These are phyloP conservation scores for Alnus glutinosa DNA, from an alignment of 306 rosid genomes.

Conservation along the genomic window DNA sequence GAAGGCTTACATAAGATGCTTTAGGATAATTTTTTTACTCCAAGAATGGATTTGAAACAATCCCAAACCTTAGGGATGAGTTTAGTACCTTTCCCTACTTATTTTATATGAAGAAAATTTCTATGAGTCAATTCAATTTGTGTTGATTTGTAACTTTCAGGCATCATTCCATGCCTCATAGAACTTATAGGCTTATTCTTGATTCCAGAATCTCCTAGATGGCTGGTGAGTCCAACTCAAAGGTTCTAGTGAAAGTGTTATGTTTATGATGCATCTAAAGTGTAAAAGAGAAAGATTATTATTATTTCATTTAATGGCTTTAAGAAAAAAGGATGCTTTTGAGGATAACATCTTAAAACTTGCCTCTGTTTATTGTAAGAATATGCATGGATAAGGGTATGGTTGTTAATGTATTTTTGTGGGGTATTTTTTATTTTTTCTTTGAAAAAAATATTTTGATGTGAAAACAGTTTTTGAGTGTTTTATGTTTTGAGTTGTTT, in stretches of 20 bases:
- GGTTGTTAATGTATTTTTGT: too few relatives aligned
- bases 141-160: slow-evolving; percentile 24
- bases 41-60: too few relatives aligned
- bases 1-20: too few relatives aligned
- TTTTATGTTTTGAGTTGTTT: too few relatives aligned
- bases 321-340: background rate
- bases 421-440: too few relatives aligned
- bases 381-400: background rate
- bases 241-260: background rate
- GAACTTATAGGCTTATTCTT: slow-evolving; percentile 71
- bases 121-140: background rate
- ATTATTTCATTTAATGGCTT: background rate
- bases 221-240: slow-evolving; percentile 65
- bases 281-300: background rate
- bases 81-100: background rate
- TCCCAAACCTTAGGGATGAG: too few relatives aligned
- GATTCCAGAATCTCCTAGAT: slow-evolving; percentile 91
- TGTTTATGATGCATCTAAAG: background rate
- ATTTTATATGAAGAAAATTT: background rate
- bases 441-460: too few relatives aligned
- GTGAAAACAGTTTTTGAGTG: too few relatives aligned
- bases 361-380: background rate
- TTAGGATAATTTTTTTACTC: too few relatives aligned
- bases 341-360: background rate
- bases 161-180: slow-evolving; percentile 52